Percentiles rank a stretch among this genome's conserved stretches.
phyloP scores from a whole-genome alignment of 139 green algal species.

The Raphidocelis subcapitata region DNA sequence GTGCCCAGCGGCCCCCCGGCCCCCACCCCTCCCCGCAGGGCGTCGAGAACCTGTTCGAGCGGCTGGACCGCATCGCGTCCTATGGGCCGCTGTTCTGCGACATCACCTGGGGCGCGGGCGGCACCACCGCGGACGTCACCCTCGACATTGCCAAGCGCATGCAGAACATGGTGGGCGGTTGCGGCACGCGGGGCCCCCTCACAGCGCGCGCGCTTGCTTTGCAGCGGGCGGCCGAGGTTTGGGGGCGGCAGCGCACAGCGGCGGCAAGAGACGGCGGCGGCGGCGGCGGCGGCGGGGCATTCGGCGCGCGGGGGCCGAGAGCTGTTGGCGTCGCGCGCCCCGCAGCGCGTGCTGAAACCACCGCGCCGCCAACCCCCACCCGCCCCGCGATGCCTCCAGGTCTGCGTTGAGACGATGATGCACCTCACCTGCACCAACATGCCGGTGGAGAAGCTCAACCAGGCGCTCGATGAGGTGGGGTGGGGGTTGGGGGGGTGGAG shows the following conservation, averaged over 20 bases:
- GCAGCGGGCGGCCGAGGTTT: no score
- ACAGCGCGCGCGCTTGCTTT: no score
- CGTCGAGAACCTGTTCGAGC: slow-evolving; percentile 91
- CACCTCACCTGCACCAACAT: slow-evolving; percentile 99
- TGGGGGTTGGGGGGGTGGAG: no score
- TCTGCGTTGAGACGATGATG: slow-evolving; percentile 98
- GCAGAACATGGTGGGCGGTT: slow-evolving; percentile 83
- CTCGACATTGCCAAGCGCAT: slow-evolving; percentile 93
- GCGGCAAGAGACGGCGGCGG: no score
- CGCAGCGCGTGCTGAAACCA: no score
- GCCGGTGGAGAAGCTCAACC: slow-evolving; percentile 83
- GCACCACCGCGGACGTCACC: slow-evolving; percentile 93
- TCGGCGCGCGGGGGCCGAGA: no score
- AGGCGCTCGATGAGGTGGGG: slow-evolving; percentile 75
- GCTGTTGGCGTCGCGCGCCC: no score
- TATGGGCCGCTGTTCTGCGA: slow-evolving; percentile 92
- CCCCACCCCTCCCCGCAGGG: slow-evolving; percentile 64
- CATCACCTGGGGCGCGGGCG: slow-evolving; percentile 98
- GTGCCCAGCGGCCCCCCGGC: no score
- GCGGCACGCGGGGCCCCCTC: no score
- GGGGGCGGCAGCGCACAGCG: no score
- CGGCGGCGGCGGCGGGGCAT: no score
- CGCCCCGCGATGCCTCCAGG: slow-evolving; percentile 59
- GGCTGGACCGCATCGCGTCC: slow-evolving; percentile 86
- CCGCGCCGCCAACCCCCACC: no score